Evolutionary conservation across 1,284 basidiomycete genomes (phyloP), one percentile per base, ranked within the genome.

Genomic region (Neolentinus lepideus): DNA sequence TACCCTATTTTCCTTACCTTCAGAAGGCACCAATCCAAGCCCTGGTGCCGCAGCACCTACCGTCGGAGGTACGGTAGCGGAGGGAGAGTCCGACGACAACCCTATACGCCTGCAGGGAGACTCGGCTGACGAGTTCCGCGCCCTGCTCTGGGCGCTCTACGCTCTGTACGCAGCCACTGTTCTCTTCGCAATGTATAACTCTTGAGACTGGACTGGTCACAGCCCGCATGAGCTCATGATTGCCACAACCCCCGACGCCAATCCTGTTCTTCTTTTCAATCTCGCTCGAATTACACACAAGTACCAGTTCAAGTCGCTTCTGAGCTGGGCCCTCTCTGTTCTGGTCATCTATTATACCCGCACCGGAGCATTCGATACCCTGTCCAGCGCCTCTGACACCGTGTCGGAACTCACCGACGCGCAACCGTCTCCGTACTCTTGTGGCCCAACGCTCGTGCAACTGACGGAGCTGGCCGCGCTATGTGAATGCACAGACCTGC

Each of bases 201-300:
- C 47, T 22, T 26, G 22, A 25, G 47, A 25, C 12, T 50, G n/a
- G 24, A 16, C 10, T 24, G 11, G 12, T 26, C 11, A 22, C 60
- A 79, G 77, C 29, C 78, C 79, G 8, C 74, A 73, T 11, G 77
- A 80, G 56, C 66, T 80, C n/a, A 72, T 74, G 59, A 62, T 69
- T 16, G 74, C 75, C 2, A 71, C 72, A 61, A 64, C 69, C n/a
- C 59, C 67, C 24, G 73, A 75, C 38, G 71, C 72, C 21, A 72
- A 75, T 59, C 69, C 64, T 53, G 66, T 68, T 24, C 74, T 72
- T 60, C 64, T 80, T 53, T 73, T 75, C 54, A 69, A 76, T 59
- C 74, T 81, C 56, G 72, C 76, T 19, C 75, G 75, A 10, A 77
- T 81, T 55, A 73, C 78, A 3, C 78, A 81, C 67, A 81, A 81